Evolutionary conservation across 2,329 filamentous ascomycete species (phyloP), one percentile per base, ranked within the genome.

Genomic region (Aspergillus sp.): DNA sequence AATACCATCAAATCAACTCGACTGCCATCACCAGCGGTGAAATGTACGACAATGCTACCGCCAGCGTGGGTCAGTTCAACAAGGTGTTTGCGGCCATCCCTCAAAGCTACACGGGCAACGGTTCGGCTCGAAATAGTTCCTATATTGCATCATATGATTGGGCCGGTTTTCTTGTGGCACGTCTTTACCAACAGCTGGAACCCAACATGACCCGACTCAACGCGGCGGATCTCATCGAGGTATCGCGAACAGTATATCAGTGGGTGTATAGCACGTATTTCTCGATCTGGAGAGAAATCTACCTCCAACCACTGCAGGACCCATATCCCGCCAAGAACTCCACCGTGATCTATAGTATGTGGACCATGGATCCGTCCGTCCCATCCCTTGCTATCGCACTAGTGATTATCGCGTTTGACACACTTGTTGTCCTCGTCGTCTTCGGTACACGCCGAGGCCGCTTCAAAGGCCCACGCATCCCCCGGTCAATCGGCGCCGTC

Each of bases 231-330:
- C 41, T 66, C 38, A 62, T 55, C 4, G 41, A 53, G 9, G 48
- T 64, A 19, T 64, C 62, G 9, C 57, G 56, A 33, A 54, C 46
- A 4, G 62, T 66, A 6, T 66, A 66, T 37, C 60, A 64, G 45
- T 66, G 63, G 63, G 64, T 65, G 1, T 66, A 65, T 43, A 60
- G 60, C 41, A 66, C 64, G 10, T 66, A 66, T 43, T 66, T 66
- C 43, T 62, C 63, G 1, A 53, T 66, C n/a, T 66, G 63, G 63
- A 58, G 59, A 6, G 52, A 60, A 6, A 59, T 60, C 17, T 66
- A 66, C 37, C 61, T 66, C 0, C 46, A 63, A 23, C 55, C 57
- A 4, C 46, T 65, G 7, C 17, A 48, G 7, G n/a, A 58, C 1
- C 54, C 55, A 0, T 25, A 53, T 2, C 19, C 33, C 2, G 64